phyloP scores from a whole-genome alignment of 805 yeast species.

The Torulaspora quercuum region DNA sequence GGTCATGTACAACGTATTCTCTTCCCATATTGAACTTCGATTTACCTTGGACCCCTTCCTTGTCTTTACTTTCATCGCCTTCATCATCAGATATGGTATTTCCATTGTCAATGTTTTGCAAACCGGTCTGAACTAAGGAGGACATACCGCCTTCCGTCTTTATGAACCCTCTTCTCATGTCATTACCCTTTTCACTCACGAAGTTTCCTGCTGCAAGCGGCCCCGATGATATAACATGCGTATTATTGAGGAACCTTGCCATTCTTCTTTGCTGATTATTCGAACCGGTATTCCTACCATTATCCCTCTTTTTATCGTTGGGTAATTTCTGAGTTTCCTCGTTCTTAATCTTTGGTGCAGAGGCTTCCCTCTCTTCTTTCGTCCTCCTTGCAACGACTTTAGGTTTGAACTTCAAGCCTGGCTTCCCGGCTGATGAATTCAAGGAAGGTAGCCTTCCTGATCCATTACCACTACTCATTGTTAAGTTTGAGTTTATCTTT shows the following conservation, averaged over 20 bases:
- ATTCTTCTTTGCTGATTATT: conserved; percentile 26
- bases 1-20: conserved; percentile 48
- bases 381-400: conserved; percentile 81
- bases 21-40: conserved; percentile 56
- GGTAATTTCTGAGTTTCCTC: conserved; percentile 18
- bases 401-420: conserved; percentile 75
- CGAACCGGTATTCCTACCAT: conserved; percentile 18
- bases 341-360: conserved; percentile 54
- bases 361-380: conserved; percentile 77
- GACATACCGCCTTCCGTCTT: conserved; percentile 23
- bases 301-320: conserved; percentile 21
- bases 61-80: conserved; percentile 34
- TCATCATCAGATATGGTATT: conserved; percentile 40
- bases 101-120: conserved; percentile 26
- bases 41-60: conserved; percentile 20
- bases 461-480: conserved; percentile 20
- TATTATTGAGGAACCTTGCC: conserved; percentile 37
- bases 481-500: background rate
- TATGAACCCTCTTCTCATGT: conserved; percentile 26
- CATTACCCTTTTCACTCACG: conserved; percentile 26
- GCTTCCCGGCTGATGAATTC: conserved; percentile 34
- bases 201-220: conserved; percentile 64
- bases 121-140: conserved; percentile 28
- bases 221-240: conserved; percentile 68
- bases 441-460: conserved; percentile 38